Conservation (phyloP, 768 basidiomycete species). For the Kwoniella pini region DNA sequence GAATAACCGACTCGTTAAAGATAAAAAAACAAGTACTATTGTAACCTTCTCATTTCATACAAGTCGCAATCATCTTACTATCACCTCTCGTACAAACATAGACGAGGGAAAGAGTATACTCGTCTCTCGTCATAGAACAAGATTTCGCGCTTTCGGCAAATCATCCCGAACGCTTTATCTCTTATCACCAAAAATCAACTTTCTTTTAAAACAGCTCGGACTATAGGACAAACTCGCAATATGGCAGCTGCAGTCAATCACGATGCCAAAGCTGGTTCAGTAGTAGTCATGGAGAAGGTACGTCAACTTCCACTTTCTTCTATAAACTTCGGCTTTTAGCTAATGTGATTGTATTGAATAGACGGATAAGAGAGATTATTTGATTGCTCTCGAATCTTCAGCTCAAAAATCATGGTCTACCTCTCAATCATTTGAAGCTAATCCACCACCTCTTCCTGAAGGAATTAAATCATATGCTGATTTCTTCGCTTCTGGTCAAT, state of each 20-base stretch:
- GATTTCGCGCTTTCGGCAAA: conserved; percentile 22
- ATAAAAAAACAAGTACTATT: no score
- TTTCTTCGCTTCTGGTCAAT: conserved; percentile 61
- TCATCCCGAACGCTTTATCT: conserved; percentile 9
- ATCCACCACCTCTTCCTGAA: conserved; percentile 68
- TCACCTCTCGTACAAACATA: not conserved
- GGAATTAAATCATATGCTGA: conserved; percentile 58
- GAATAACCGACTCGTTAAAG: not conserved
- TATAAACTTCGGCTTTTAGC: not conserved
- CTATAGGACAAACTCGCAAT: conserved; percentile 11
- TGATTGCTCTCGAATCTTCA: conserved; percentile 77
- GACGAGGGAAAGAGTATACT: not conserved
- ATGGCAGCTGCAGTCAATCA: conserved; percentile 45
- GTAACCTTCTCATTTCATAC: no score
- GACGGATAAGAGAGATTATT: conserved; percentile 90
- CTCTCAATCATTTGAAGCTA: conserved; percentile 77
- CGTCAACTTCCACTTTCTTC: not conserved
- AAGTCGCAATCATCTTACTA: not conserved
- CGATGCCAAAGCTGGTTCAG: conserved; percentile 41
- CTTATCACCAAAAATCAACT: not conserved
- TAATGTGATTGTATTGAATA: conserved; percentile 50
- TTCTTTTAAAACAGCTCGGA: not conserved
- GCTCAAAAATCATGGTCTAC: conserved; percentile 80
- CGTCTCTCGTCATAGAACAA: conserved; percentile 3
- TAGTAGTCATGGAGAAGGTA: conserved; percentile 54